These are phyloP conservation scores for Aspergillus intermedius DNA, from an alignment of 2,329 filamentous ascomycete genomes.

Conservation along the genomic window DNA sequence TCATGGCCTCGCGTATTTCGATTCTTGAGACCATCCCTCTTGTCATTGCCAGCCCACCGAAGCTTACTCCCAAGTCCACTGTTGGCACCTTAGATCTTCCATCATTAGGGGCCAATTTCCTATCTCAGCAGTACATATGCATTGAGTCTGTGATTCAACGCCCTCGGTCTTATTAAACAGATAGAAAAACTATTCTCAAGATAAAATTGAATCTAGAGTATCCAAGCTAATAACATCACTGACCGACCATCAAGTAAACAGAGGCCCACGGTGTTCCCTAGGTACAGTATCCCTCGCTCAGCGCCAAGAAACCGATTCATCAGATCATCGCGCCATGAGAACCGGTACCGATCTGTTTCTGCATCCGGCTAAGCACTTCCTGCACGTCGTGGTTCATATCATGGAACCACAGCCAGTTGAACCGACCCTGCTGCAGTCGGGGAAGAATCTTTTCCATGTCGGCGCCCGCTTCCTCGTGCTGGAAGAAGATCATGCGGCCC, in stretches of 20 bases:
- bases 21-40: conserved; percentile 72
- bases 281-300: background rate
- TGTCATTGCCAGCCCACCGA: conserved; percentile 44
- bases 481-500: conserved; percentile 8
- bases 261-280: background rate
- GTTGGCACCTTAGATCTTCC: conserved; percentile 43
- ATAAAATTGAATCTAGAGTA: background rate
- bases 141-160: too few relatives aligned
- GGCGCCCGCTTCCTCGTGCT: conserved; percentile 7
- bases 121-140: too few relatives aligned
- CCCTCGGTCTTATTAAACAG: too few relatives aligned
- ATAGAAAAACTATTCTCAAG: too few relatives aligned
- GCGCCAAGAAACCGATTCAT: background rate
- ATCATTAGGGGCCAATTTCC: too few relatives aligned
- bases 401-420: conserved; percentile 10
- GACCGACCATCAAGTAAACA: background rate
- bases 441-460: conserved; percentile 7
- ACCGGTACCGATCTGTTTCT: background rate
- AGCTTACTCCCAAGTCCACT: conserved; percentile 45
- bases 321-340: background rate
- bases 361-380: conserved; percentile 1
- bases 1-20: conserved; percentile 79
- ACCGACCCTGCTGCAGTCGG: conserved; percentile 5
- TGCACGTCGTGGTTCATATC: conserved; percentile 6
- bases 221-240: background rate